These are phyloP conservation scores for Yamadazyma spencermartinsiae DNA, from an alignment of 1,139 yeast genomes.

Conservation along the genomic window DNA sequence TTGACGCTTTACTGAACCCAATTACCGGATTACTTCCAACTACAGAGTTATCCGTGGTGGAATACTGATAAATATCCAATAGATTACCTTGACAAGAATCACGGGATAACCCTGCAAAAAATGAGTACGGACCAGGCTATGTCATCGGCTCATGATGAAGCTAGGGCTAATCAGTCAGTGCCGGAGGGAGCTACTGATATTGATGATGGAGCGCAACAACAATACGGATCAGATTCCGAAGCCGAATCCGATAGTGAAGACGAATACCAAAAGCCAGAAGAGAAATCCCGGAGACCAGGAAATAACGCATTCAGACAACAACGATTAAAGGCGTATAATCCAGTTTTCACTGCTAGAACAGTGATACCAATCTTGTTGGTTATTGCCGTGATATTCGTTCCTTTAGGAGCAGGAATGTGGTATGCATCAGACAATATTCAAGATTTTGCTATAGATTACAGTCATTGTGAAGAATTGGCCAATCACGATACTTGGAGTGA, in stretches of 20 bases:
- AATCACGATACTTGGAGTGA: slow-evolving; percentile 50
- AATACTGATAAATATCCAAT: too few species aligned
- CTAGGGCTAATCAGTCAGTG: not conserved
- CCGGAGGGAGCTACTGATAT: not conserved
- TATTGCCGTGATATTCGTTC: slow-evolving; percentile 82
- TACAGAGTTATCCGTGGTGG: too few species aligned
- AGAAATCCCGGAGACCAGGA: slow-evolving; percentile 53
- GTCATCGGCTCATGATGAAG: not conserved
- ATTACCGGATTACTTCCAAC: too few species aligned
- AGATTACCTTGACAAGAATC: too few species aligned
- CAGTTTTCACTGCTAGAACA: slow-evolving; percentile 87
- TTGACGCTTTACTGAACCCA: too few species aligned
- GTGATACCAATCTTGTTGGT: slow-evolving; percentile 78
- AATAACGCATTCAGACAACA: slow-evolving; percentile 68
- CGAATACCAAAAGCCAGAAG: slow-evolving; percentile 22
- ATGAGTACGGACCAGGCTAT: not conserved
- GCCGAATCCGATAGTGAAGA: slow-evolving; percentile 15
- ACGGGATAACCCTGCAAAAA: too few species aligned
- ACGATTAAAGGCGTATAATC: slow-evolving; percentile 47
- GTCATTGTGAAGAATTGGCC: slow-evolving; percentile 69
- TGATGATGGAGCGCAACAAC: not conserved
- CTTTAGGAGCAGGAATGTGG: slow-evolving; percentile 89
- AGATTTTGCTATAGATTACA: slow-evolving; percentile 79
- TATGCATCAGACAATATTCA: slow-evolving; percentile 76
- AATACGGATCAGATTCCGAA: slow-evolving; percentile 4